phyloP scores from a whole-genome alignment of 2,329 filamentous ascomycete genomes.

The Chaetomium globosum region DNA sequence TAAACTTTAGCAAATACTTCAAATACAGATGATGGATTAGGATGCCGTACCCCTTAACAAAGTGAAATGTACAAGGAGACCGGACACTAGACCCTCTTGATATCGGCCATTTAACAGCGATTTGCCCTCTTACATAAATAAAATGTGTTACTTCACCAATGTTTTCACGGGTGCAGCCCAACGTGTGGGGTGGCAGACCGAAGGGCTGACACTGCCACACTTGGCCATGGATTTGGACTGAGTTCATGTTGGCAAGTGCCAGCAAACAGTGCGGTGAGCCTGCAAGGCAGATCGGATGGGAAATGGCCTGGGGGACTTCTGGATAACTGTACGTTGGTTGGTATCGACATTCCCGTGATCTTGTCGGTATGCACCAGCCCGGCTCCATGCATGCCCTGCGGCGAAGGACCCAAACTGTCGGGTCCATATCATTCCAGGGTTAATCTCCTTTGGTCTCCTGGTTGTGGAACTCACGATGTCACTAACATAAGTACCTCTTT shows the following conservation, averaged over 20 bases:
- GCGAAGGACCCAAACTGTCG: constrained; percentile 11
- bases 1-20: no score
- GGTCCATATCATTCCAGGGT: neutral
- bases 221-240: neutral
- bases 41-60: no score
- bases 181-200: neutral
- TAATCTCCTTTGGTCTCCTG: neutral
- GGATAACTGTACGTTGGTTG: no score
- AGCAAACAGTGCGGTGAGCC: neutral
- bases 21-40: no score
- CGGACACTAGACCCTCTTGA: no score
- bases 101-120: no score
- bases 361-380: neutral
- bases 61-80: no score
- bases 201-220: neutral
- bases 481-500: neutral
- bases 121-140: neutral
- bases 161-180: neutral
- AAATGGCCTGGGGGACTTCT: neutral
- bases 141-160: no score
- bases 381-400: neutral
- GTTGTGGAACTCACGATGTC: neutral
- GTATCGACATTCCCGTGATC: constrained; percentile 9
- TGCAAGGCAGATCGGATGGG: neutral
- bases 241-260: no score